Evolutionary conservation across 208 protist genomes (phyloP).

Genomic region (Polymyxa betae): DNA sequence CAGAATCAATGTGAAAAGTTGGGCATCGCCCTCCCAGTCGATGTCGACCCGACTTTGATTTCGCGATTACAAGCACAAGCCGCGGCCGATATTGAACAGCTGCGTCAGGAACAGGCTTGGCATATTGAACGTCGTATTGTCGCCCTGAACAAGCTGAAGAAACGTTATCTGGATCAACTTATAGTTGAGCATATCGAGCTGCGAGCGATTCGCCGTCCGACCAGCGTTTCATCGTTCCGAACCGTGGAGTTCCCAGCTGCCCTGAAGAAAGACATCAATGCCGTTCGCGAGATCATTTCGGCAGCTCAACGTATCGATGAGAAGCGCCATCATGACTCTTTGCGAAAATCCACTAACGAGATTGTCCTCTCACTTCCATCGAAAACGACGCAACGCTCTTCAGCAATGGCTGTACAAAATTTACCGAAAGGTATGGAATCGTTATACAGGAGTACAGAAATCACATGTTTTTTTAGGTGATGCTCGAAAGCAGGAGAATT

Average conservation of each 20-base stretch:
- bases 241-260: constrained; percentile 74
- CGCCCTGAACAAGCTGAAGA: constrained; percentile 83
- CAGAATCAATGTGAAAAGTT: constrained; percentile 81
- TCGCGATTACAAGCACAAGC: constrained; percentile 78
- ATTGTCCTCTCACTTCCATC: too few species aligned
- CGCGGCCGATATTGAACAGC: constrained; percentile 75
- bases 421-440: too few species aligned
- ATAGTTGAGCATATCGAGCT: constrained; percentile 87
- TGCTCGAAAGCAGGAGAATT: constrained; percentile 9
- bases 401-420: too few species aligned
- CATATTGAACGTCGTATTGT: constrained; percentile 75
- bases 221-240: constrained; percentile 84
- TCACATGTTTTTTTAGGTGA: too few species aligned
- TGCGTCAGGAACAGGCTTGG: constrained; percentile 78
- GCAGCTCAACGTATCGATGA: background rate
- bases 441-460: too few species aligned
- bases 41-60: constrained; percentile 81
- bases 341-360: background rate
- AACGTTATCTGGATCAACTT: constrained; percentile 83
- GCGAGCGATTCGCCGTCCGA: constrained; percentile 75
- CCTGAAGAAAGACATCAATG: constrained; percentile 60
- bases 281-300: constrained; percentile 78
- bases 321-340: background rate
- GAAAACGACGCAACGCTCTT: too few species aligned
- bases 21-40: constrained; percentile 74